phyloP scores from a whole-genome alignment of 1,284 basidiomycete species.

The Butyriboletus appendiculatus region DNA sequence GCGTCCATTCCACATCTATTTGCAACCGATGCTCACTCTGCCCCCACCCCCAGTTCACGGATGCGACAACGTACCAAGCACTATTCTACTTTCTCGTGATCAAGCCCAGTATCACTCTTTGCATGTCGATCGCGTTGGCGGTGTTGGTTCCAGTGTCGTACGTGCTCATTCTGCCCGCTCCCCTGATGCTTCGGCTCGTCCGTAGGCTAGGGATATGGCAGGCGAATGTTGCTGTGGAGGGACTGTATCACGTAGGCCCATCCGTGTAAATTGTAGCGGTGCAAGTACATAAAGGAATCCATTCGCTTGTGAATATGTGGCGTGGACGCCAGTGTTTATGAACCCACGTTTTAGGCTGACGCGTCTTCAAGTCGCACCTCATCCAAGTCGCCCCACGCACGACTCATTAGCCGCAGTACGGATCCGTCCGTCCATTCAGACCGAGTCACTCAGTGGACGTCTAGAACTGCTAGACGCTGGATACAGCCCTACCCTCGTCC shows the following conservation, averaged over 20 bases:
- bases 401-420: constrained; percentile 1
- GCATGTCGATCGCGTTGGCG: constrained; percentile 56
- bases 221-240: constrained; percentile 76
- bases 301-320: constrained; percentile 29
- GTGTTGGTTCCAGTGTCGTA: constrained; percentile 59
- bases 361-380: constrained; percentile 31
- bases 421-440: not conserved
- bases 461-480: not conserved
- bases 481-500: constrained; percentile 6
- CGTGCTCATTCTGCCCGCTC: constrained; percentile 62
- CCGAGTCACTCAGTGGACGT: constrained; percentile 17
- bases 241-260: constrained; percentile 46
- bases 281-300: not conserved
- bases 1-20: constrained; percentile 20
- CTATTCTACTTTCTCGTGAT: constrained; percentile 84
- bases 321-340: constrained; percentile 31
- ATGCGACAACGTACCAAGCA: constrained; percentile 76
- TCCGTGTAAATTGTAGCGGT: constrained; percentile 1
- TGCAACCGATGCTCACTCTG: constrained; percentile 8
- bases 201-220: constrained; percentile 75
- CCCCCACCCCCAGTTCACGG: constrained; percentile 58
- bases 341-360: constrained; percentile 34
- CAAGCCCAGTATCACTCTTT: constrained; percentile 76
- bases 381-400: not conserved
- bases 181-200: constrained; percentile 61